A percentile compares a stretch with the other conserved stretches of the same genome.
phyloP scores from a whole-genome alignment of 257 asterid species.

The Mitragyna speciosa region DNA sequence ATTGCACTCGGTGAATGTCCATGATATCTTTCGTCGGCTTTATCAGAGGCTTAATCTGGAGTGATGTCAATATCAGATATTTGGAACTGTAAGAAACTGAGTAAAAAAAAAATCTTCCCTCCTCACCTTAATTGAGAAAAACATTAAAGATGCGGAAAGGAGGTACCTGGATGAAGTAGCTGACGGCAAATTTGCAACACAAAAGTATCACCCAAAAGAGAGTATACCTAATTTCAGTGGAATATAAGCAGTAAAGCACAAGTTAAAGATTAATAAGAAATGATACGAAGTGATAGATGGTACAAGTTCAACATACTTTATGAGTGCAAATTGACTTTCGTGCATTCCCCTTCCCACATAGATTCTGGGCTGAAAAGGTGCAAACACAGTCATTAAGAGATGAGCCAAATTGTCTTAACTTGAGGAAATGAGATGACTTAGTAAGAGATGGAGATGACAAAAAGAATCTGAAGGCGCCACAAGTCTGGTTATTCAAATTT shows the following conservation, averaged over 20 bases:
- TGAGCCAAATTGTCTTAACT: slow-evolving; percentile 23
- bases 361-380: slow-evolving; percentile 75
- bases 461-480: background rate
- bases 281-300: slow-evolving; percentile 15
- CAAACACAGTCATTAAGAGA: slow-evolving; percentile 21
- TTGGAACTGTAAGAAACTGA: background rate
- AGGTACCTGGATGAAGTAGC: slow-evolving; percentile 78
- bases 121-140: background rate
- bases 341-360: slow-evolving; percentile 99
- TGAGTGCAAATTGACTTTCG: slow-evolving; percentile 85
- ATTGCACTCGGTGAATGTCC: slow-evolving; percentile 62
- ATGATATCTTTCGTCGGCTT: slow-evolving; percentile 78
- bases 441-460: slow-evolving; percentile 1
- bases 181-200: slow-evolving; percentile 69
- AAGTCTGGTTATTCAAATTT: background rate
- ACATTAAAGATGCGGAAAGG: slow-evolving; percentile 24
- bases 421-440: slow-evolving; percentile 11
- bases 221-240: slow-evolving; percentile 67
- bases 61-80: slow-evolving; percentile 24
- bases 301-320: slow-evolving; percentile 58
- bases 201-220: slow-evolving; percentile 86
- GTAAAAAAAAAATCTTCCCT: background rate
- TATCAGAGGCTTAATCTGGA: slow-evolving; percentile 88
- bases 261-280: slow-evolving; percentile 17
- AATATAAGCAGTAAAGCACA: slow-evolving; percentile 24